A percentile compares a stretch with the other conserved stretches of the same genome.
Evolutionary conservation across 148 eudicot genomes (phyloP).

Genomic region (Limonium bicolor): DNA sequence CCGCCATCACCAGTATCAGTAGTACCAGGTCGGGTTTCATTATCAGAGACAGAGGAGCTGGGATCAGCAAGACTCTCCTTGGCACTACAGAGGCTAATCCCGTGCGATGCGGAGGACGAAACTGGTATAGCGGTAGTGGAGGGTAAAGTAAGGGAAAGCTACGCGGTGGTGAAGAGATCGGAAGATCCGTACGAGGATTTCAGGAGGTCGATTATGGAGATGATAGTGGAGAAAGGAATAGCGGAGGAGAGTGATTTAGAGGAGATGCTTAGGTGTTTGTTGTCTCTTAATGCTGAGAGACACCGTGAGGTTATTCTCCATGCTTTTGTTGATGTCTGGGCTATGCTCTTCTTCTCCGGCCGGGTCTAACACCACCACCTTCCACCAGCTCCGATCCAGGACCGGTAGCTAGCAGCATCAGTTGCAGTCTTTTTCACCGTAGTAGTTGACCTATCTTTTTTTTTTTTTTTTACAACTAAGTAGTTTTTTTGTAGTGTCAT

Average conservation of each 20-base stretch:
- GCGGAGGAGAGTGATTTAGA: constrained; percentile 47
- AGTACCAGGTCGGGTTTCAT: neutral
- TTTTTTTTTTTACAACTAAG: too few relatives aligned
- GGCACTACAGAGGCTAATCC: constrained; percentile 56
- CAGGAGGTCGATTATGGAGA: constrained; percentile 71
- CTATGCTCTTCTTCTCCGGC: constrained; percentile 23
- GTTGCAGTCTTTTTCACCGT: too few relatives aligned
- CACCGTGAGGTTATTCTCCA: constrained; percentile 50
- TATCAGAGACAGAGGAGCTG: constrained; percentile 10
- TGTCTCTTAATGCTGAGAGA: constrained; percentile 36
- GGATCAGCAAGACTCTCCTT: constrained; percentile 66
- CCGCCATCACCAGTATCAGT: too few relatives aligned
- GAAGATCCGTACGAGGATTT: constrained; percentile 70
- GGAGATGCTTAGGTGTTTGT: constrained; percentile 49
- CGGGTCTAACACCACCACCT: too few relatives aligned
- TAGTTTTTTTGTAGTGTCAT: too few relatives aligned
- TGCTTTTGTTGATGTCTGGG: constrained; percentile 73
- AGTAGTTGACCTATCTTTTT: too few relatives aligned
- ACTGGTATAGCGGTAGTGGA: constrained; percentile 27
- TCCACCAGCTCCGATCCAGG: neutral
- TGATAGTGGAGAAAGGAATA: constrained; percentile 86
- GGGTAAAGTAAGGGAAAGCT: constrained; percentile 75
- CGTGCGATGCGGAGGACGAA: constrained; percentile 41
- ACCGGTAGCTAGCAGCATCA: too few relatives aligned
- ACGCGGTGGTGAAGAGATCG: constrained; percentile 65